Base-by-base conservation (phyloP, 2,329 filamentous ascomycete species). In the Neofusicoccum umdonicola region DNA sequence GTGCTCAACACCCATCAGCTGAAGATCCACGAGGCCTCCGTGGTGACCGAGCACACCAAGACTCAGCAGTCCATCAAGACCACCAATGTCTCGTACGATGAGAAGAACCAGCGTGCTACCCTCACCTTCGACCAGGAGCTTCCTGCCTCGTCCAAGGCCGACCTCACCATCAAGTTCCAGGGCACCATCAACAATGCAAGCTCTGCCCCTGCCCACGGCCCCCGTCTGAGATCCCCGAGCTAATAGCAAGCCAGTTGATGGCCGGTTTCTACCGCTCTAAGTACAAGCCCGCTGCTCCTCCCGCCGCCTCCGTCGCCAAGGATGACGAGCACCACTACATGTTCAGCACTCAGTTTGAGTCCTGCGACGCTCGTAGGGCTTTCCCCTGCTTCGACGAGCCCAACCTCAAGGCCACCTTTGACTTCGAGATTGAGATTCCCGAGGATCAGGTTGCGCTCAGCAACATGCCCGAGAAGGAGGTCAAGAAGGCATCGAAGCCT, bases 371-470 rank as follows among this genome's bases (percentile, higher is more conserved):
- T 67, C 90, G 95, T 69, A 86, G 93, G 69, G 94, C 95, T 8
- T 97, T 99, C 80, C 95, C 95, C 5, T 97, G 94, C 80, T 97
- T 97, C 77, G 94, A 98, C 74, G 95, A 98, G 82, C 94, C 94
- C 34, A 90, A 92, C 31, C 84, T 98, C 70, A 98, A 98, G 83
- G 92, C 94, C 44, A 93, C 91, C 1, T 97, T 96, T 73, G 93
- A 97, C 77, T 91, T 99, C 66, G 86, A 93, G 72, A 90, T 99
- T 68, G 94, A 98, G 80, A 86, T 97, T 52, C 94, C 95, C 15
- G 88, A 90, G 52, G 92, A 94, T 69, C 90, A 95, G 78, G 89
- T 92, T 45, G 95, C 93, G 3, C 83, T 98, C 50, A 96, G 92
- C 81, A 98, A 98, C 81, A 98, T 97, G 94, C 93, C 92, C 2